Percentiles rank a stretch among this genome's conserved stretches.
These are phyloP conservation scores for Trichoderma harzianum DNA, from an alignment of 2,329 filamentous ascomycete genomes.

Conservation along the genomic window DNA sequence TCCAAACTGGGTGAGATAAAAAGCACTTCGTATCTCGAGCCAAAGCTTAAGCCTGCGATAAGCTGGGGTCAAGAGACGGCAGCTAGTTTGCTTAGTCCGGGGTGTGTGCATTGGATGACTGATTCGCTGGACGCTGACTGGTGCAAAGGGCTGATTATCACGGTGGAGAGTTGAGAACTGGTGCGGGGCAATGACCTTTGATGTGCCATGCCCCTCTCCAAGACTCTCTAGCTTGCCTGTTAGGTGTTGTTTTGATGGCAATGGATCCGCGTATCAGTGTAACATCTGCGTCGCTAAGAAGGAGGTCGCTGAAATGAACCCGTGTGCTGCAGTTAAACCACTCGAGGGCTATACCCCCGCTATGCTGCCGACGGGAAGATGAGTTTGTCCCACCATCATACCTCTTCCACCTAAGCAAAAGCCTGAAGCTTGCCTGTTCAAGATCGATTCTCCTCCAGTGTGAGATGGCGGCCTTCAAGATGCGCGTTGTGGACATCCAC, in stretches of 20 bases:
- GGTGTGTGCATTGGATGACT: background rate
- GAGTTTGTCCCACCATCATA: background rate
- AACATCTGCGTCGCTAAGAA: background rate
- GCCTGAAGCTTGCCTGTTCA: background rate
- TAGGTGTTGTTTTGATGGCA: background rate
- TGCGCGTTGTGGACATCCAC: slow-evolving; percentile 61
- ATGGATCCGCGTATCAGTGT: slow-evolving; percentile 1
- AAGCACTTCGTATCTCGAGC: background rate
- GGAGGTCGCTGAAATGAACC: background rate
- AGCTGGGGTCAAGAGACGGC: slow-evolving; percentile 1
- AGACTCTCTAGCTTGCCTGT: background rate
- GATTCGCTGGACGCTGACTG: slow-evolving; percentile 7
- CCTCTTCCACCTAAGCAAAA: background rate
- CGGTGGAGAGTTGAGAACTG: background rate
- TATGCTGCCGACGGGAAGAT: background rate
- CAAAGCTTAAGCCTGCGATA: slow-evolving; percentile 2
- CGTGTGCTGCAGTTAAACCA: background rate
- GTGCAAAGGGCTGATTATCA: slow-evolving; percentile 1
- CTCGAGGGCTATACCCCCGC: background rate
- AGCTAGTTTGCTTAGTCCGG: background rate
- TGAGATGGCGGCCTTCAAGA: slow-evolving; percentile 35
- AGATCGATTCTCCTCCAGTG: background rate
- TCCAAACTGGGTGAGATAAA: background rate
- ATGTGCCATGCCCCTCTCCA: slow-evolving; percentile 3
- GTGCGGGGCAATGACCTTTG: slow-evolving; percentile 12